Conservation (phyloP, 495 filamentous ascomycete species). For the Jackrogersella multiformis region DNA sequence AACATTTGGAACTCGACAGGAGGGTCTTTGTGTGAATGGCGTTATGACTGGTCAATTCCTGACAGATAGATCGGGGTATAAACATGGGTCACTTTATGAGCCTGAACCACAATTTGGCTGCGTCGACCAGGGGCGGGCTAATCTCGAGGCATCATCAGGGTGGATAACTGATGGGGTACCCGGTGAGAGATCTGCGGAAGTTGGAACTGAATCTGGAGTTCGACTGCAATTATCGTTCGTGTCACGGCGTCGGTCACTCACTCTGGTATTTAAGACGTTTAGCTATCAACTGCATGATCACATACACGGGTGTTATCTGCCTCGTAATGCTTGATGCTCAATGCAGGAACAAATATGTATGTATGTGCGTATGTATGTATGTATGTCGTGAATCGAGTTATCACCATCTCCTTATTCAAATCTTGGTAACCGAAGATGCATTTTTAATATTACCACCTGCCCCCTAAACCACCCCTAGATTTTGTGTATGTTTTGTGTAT, state of each 20-base stretch:
- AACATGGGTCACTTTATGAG: slow-evolving; percentile 33
- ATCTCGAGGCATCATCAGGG: slow-evolving; percentile 41
- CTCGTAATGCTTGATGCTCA: slow-evolving; percentile 40
- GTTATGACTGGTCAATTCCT: slow-evolving; percentile 38
- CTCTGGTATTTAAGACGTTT: no score
- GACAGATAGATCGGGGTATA: slow-evolving; percentile 31
- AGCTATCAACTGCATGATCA: slow-evolving; percentile 21
- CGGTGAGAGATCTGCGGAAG: slow-evolving; percentile 31
- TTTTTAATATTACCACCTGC: slow-evolving; percentile 35
- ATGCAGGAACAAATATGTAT: slow-evolving; percentile 30
- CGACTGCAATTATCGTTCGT: slow-evolving; percentile 27
- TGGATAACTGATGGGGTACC: slow-evolving; percentile 36
- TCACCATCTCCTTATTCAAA: slow-evolving; percentile 20
- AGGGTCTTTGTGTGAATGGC: slow-evolving; percentile 32
- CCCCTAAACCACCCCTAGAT: slow-evolving; percentile 29
- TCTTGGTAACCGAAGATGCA: slow-evolving; percentile 32
- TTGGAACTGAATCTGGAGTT: slow-evolving; percentile 20
- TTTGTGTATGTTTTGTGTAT: slow-evolving; percentile 9
- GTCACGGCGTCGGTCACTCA: slow-evolving; percentile 34
- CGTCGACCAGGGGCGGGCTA: slow-evolving; percentile 35
- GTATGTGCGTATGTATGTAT: neutral
- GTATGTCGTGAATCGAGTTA: neutral
- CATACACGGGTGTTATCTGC: slow-evolving; percentile 22
- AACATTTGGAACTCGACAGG: slow-evolving; percentile 3
- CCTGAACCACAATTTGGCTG: slow-evolving; percentile 36